These are phyloP conservation scores for Parastagonospora avenae DNA, from an alignment of 2,329 filamentous ascomycete genomes.

Conservation along the genomic window DNA sequence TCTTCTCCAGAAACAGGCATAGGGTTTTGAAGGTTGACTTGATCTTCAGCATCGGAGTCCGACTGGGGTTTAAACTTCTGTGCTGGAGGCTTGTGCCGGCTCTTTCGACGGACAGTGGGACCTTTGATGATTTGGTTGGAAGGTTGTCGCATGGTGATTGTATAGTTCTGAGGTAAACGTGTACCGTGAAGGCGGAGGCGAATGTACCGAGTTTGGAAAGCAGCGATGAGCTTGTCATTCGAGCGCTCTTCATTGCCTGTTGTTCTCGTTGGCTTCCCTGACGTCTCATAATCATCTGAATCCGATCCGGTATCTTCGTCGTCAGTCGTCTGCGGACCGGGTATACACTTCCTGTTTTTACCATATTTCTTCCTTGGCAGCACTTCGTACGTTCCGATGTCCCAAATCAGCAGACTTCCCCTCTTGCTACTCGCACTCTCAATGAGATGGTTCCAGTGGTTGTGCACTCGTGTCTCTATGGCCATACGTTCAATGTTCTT, in stretches of 20 bases:
- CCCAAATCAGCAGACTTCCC: slow-evolving; percentile 54
- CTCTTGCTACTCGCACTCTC: slow-evolving; percentile 51
- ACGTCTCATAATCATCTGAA: neutral
- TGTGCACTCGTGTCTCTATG: slow-evolving; percentile 53
- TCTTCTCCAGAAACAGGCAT: slow-evolving; percentile 27
- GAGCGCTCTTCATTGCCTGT: slow-evolving; percentile 17
- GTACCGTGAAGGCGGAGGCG: slow-evolving; percentile 50
- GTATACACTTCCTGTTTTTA: slow-evolving; percentile 13
- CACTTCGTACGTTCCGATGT: slow-evolving; percentile 52
- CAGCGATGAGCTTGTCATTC: slow-evolving; percentile 45
- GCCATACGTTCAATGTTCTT: slow-evolving; percentile 49
- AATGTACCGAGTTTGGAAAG: slow-evolving; percentile 48
- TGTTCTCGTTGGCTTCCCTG: neutral
- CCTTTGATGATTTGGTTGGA: slow-evolving; percentile 38
- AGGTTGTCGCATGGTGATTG: slow-evolving; percentile 47
- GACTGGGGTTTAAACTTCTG: neutral
- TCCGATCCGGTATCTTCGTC: slow-evolving; percentile 8
- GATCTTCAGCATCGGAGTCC: slow-evolving; percentile 10
- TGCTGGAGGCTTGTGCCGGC: neutral
- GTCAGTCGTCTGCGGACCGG: slow-evolving; percentile 40
- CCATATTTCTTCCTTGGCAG: slow-evolving; percentile 25
- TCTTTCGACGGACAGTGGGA: slow-evolving; percentile 22
- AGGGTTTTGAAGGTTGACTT: slow-evolving; percentile 1
- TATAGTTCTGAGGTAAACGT: slow-evolving; percentile 47
- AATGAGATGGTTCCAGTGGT: slow-evolving; percentile 53